Evolutionary conservation across 1,284 basidiomycete genomes (phyloP).

Genomic region (Athelia psychrophila): DNA sequence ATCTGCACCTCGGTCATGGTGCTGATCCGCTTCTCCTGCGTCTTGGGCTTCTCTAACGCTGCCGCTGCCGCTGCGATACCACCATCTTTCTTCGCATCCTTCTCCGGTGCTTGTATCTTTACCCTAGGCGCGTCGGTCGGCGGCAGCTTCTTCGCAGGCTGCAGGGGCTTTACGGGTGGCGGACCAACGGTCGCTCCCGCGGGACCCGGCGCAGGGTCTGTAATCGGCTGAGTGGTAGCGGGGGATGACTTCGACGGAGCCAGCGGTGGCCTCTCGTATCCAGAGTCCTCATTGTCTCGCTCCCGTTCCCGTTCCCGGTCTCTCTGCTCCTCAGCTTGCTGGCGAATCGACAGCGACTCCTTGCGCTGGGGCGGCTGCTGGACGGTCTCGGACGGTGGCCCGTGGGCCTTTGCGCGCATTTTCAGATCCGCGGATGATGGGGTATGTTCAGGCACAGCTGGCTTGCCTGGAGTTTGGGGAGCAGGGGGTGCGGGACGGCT

Average conservation of each 20-base stretch:
- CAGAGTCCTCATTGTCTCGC: slow-evolving; percentile 26
- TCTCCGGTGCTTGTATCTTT: slow-evolving; percentile 43
- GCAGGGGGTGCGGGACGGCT: slow-evolving; percentile 59
- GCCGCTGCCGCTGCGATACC: slow-evolving; percentile 59
- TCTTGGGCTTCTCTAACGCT: slow-evolving; percentile 68
- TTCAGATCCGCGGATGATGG: slow-evolving; percentile 63
- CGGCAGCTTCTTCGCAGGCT: slow-evolving; percentile 62
- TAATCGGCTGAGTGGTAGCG: slow-evolving; percentile 38
- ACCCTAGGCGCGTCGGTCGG: slow-evolving; percentile 25
- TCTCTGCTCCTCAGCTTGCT: slow-evolving; percentile 39
- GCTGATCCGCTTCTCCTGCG: slow-evolving; percentile 85
- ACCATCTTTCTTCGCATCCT: slow-evolving; percentile 27
- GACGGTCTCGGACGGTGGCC: slow-evolving; percentile 34
- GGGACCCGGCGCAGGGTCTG: slow-evolving; percentile 41
- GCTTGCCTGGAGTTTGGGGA: slow-evolving; percentile 40
- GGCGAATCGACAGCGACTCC: slow-evolving; percentile 39
- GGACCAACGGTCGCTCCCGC: slow-evolving; percentile 51
- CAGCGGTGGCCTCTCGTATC: slow-evolving; percentile 36
- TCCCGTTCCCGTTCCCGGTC: slow-evolving; percentile 55
- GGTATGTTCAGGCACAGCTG: slow-evolving; percentile 46
- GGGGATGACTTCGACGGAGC: slow-evolving; percentile 55
- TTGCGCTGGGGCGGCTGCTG: slow-evolving; percentile 41
- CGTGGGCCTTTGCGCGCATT: slow-evolving; percentile 55
- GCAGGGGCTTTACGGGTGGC: slow-evolving; percentile 73
- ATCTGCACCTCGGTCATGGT: slow-evolving; percentile 98